Conservation (phyloP, 306 rosid genomes). For the Cercis canadensis region DNA sequence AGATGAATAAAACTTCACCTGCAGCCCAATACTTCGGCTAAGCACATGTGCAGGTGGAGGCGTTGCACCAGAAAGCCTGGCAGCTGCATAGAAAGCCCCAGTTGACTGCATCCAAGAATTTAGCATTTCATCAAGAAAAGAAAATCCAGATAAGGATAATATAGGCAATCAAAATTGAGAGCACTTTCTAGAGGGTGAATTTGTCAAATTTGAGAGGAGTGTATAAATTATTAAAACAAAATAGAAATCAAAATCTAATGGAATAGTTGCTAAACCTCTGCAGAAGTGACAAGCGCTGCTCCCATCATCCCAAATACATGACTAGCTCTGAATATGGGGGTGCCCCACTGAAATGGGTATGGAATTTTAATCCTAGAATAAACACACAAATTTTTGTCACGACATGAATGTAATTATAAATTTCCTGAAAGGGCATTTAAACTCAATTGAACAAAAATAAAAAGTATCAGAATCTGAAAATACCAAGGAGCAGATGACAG, state of each 20-base stretch:
- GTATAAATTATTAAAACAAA: neutral
- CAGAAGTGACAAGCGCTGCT: conserved; percentile 87
- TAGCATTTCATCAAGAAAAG: conserved; percentile 9
- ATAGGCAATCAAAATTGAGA: neutral
- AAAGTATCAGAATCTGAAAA: conserved; percentile 16
- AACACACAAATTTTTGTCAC: neutral
- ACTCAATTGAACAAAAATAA: neutral
- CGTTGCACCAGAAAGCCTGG: conserved; percentile 98
- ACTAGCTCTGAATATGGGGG: conserved; percentile 92
- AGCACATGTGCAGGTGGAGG: conserved; percentile 86
- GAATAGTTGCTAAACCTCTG: conserved; percentile 66
- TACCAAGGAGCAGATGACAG: conserved; percentile 85
- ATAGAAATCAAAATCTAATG: conserved; percentile 1
- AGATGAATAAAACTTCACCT: conserved; percentile 53
- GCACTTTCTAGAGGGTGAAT: conserved; percentile 3
- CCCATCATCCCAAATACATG: conserved; percentile 98
- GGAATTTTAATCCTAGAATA: conserved; percentile 77
- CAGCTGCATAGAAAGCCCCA: conserved; percentile 81
- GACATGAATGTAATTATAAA: neutral
- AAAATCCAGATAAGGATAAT: no score
- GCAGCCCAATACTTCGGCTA: conserved; percentile 86
- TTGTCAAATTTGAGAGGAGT: conserved; percentile 3
- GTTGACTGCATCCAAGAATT: conserved; percentile 71
- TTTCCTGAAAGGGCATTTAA: conserved; percentile 11
- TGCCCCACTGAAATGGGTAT: conserved; percentile 96